A percentile compares a stretch with the other conserved stretches of the same genome.
Evolutionary conservation across 2,329 filamentous ascomycete species (phyloP).

Genomic region (Fusarium agapanthi): DNA sequence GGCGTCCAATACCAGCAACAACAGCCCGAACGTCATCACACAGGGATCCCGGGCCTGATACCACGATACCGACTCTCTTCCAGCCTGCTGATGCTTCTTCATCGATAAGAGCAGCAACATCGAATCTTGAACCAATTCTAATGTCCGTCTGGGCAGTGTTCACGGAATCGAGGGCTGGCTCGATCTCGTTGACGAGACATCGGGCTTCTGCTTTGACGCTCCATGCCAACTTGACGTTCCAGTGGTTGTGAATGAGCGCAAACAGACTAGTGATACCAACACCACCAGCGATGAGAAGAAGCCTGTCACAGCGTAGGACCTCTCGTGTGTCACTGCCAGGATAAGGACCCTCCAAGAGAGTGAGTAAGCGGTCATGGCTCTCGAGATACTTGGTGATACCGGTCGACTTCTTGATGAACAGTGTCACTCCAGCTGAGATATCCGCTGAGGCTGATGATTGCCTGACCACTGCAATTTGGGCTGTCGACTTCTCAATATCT

Average conservation of each 20-base stretch:
- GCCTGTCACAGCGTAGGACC: constrained; percentile 5
- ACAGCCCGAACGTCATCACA: constrained; percentile 4
- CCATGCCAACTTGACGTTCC: constrained; percentile 12
- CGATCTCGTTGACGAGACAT: constrained; percentile 7
- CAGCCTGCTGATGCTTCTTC: constrained; percentile 1
- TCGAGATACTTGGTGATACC: constrained; percentile 5
- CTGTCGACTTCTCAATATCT: not conserved
- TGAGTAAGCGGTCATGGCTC: constrained; percentile 7
- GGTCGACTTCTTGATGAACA: constrained; percentile 4
- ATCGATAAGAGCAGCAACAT: not conserved
- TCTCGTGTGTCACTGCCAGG: not conserved
- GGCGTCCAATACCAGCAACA: constrained; percentile 2
- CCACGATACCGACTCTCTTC: constrained; percentile 11
- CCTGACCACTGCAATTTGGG: not conserved
- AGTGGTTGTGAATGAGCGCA: not conserved
- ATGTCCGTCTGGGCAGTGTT: not conserved
- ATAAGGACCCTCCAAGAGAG: not conserved
- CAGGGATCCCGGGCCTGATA: constrained; percentile 4
- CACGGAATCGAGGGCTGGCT: constrained; percentile 1
- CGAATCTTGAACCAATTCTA: not conserved
- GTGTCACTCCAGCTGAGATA: not conserved
- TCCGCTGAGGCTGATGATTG: not conserved
- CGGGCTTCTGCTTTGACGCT: not conserved
- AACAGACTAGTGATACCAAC: constrained; percentile 9
- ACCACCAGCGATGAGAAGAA: constrained; percentile 6